phyloP scores from a whole-genome alignment of 257 asterid genomes.

The Thymus mandschuricus region DNA sequence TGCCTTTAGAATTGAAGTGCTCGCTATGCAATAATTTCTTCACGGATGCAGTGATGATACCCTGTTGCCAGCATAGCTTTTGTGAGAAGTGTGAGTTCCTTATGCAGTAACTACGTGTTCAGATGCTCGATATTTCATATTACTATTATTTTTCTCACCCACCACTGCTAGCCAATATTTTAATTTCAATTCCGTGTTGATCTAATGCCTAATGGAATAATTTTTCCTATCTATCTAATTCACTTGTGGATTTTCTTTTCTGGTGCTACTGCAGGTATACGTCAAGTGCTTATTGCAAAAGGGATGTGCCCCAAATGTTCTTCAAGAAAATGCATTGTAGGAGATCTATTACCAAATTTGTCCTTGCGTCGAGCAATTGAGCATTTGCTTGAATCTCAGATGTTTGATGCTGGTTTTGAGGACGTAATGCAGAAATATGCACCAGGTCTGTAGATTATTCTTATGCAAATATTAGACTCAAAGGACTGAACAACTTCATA shows the following conservation, averaged over 20 bases:
- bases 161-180: background rate
- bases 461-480: constrained; percentile 17
- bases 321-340: constrained; percentile 65
- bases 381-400: constrained; percentile 72
- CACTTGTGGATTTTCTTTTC: constrained; percentile 7
- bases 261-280: constrained; percentile 62
- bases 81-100: constrained; percentile 81
- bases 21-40: constrained; percentile 68
- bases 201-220: background rate
- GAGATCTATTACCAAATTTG: constrained; percentile 80
- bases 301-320: constrained; percentile 82
- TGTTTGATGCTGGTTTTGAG: constrained; percentile 51
- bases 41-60: constrained; percentile 94
- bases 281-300: constrained; percentile 59
- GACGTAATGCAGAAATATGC: constrained; percentile 59
- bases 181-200: background rate
- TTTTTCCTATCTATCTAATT: background rate
- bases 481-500: background rate
- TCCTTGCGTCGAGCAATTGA: constrained; percentile 73
- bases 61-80: constrained; percentile 97
- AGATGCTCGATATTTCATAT: constrained; percentile 15
- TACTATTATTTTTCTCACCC: background rate
- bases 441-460: constrained; percentile 54
- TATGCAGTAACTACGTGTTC: constrained; percentile 23
- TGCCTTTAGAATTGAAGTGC: constrained; percentile 77